Percentiles rank a stretch among this genome's conserved stretches.
These are phyloP conservation scores for Epichloe amarillans DNA, from an alignment of 2,329 filamentous ascomycete species.

Conservation along the genomic window DNA sequence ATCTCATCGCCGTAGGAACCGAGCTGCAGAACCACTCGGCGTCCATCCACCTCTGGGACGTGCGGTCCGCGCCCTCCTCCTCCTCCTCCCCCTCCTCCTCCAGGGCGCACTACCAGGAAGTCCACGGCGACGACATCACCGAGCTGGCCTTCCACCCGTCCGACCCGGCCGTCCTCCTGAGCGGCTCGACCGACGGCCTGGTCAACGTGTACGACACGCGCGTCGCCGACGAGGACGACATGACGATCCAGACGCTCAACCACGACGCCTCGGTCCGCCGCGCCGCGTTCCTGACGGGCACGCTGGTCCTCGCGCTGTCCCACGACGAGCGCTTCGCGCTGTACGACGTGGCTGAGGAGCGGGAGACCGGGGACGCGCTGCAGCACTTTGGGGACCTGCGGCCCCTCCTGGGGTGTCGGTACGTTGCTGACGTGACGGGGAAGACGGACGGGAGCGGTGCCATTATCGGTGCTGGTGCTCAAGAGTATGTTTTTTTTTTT, in stretches of 20 bases:
- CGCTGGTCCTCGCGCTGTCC: slow-evolving; percentile 57
- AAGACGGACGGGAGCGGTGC: slow-evolving; percentile 46
- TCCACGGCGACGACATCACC: slow-evolving; percentile 56
- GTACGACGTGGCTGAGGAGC: slow-evolving; percentile 53
- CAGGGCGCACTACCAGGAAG: slow-evolving; percentile 44
- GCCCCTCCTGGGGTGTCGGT: slow-evolving; percentile 53
- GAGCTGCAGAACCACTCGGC: slow-evolving; percentile 54
- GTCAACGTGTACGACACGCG: slow-evolving; percentile 64
- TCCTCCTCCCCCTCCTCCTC: slow-evolving; percentile 17
- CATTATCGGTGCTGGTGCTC: slow-evolving; percentile 51
- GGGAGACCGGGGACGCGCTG: slow-evolving; percentile 43
- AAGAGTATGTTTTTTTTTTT: slow-evolving; percentile 39
- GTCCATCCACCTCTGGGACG: slow-evolving; percentile 50
- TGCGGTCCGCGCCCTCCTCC: slow-evolving; percentile 31
- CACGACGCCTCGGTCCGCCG: slow-evolving; percentile 62
- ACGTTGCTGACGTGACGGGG: slow-evolving; percentile 53
- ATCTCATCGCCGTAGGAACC: slow-evolving; percentile 57
- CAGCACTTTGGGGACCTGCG: slow-evolving; percentile 57
- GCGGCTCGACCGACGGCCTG: slow-evolving; percentile 67
- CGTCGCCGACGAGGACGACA: slow-evolving; percentile 62
- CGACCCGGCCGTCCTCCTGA: slow-evolving; percentile 50
- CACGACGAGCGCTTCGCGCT: slow-evolving; percentile 68
- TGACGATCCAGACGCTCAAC: slow-evolving; percentile 66
- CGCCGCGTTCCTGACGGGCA: slow-evolving; percentile 52
- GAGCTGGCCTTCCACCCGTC: slow-evolving; percentile 45